Conservation (phyloP, 2,329 filamentous ascomycete genomes). For the Arthrobotrys conoides region DNA sequence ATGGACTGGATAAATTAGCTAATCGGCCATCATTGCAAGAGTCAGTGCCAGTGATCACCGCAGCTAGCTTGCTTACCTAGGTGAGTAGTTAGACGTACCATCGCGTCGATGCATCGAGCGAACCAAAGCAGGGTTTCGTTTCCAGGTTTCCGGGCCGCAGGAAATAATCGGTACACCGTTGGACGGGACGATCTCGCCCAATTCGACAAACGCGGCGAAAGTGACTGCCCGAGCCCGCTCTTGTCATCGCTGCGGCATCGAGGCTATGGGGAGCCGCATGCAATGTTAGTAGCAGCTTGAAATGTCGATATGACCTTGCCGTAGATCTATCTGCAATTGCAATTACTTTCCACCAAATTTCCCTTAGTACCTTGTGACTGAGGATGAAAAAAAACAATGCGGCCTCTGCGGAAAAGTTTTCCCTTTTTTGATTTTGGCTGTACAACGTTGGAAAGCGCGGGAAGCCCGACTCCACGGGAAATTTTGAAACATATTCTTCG, state of each 20-base stretch:
- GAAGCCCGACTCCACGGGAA: neutral
- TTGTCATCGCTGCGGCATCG: slow-evolving; percentile 10
- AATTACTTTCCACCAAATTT: slow-evolving; percentile 15
- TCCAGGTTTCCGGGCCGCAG: slow-evolving; percentile 39
- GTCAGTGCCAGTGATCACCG: neutral
- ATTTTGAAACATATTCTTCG: slow-evolving; percentile 3
- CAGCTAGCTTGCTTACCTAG: neutral
- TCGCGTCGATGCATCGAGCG: too few species aligned
- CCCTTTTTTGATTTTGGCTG: neutral
- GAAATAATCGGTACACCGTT: slow-evolving; percentile 15
- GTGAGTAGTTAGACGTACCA: neutral
- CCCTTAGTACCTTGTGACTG: neutral
- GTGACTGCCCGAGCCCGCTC: neutral
- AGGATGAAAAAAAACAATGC: neutral
- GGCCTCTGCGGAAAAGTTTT: slow-evolving; percentile 1
- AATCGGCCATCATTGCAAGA: neutral
- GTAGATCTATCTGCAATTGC: slow-evolving; percentile 46
- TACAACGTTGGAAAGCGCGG: neutral
- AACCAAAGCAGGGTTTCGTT: slow-evolving; percentile 32
- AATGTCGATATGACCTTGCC: neutral
- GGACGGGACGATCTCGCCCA: slow-evolving; percentile 33
- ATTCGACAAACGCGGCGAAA: slow-evolving; percentile 27
- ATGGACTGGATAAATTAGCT: slow-evolving; percentile 2
- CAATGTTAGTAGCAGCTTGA: slow-evolving; percentile 8
- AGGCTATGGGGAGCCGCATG: slow-evolving; percentile 38